phyloP scores from a whole-genome alignment of 306 rosid species.

The Rosa persica region DNA sequence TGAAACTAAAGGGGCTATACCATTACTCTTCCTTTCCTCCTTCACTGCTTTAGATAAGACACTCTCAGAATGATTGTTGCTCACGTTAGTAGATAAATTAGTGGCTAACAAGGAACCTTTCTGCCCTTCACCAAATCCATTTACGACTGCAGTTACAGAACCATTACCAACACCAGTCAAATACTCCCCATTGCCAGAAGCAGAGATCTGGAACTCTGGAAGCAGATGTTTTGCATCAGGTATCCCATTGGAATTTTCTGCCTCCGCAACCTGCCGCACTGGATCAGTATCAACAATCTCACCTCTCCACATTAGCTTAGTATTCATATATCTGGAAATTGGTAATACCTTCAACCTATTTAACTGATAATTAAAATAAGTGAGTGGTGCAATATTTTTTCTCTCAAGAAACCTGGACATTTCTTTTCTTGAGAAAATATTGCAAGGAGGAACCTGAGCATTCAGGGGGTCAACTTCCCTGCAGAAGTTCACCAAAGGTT shows the following conservation, averaged over 20 bases:
- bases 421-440: constrained; percentile 68
- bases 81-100: constrained; percentile 28
- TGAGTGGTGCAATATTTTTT: constrained; percentile 51
- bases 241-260: constrained; percentile 46
- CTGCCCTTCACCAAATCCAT: constrained; percentile 48
- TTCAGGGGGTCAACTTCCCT: constrained; percentile 59
- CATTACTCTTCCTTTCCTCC: constrained; percentile 33
- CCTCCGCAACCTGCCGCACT: constrained; percentile 34
- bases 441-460: constrained; percentile 79
- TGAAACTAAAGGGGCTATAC: constrained; percentile 40
- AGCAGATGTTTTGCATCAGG: constrained; percentile 33
- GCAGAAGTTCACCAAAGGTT: constrained; percentile 34
- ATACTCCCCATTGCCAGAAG: constrained; percentile 39
- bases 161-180: constrained; percentile 35
- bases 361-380: constrained; percentile 43
- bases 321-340: constrained; percentile 39
- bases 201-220: constrained; percentile 32
- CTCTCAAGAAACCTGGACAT: constrained; percentile 66
- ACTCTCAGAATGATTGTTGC: constrained; percentile 28
- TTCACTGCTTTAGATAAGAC: constrained; percentile 36
- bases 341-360: constrained; percentile 38
- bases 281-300: constrained; percentile 28
- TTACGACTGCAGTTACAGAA: constrained; percentile 41
- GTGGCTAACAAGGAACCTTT: constrained; percentile 24
- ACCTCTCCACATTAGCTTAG: constrained; percentile 24